phyloP scores from a whole-genome alignment of 306 rosid genomes.

The Dryas drummondii region DNA sequence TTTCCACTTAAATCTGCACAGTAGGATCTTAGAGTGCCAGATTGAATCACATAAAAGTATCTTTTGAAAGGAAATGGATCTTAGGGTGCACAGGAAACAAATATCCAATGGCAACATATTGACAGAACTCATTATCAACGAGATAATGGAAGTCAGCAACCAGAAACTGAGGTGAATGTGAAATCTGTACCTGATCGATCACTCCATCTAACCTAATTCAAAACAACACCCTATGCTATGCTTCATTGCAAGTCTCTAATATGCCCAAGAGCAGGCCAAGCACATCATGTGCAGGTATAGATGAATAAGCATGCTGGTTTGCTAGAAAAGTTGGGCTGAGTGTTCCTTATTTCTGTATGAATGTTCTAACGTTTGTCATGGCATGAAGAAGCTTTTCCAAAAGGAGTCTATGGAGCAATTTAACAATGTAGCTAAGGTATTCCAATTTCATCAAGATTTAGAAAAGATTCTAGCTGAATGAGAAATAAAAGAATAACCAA shows the following conservation, averaged over 20 bases:
- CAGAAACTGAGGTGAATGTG: neutral
- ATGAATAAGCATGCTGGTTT: neutral
- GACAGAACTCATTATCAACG: neutral
- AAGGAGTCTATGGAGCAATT: neutral
- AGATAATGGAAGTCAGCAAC: neutral
- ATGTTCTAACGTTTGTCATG: conserved; percentile 1
- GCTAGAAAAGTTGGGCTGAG: neutral
- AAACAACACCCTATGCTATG: neutral
- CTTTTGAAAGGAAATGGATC: neutral
- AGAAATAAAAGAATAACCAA: neutral
- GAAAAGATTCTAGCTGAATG: neutral
- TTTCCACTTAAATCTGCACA: neutral
- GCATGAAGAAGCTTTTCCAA: neutral
- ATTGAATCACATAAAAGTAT: neutral
- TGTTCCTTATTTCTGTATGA: neutral
- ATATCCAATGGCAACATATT: neutral
- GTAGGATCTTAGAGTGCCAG: too few species aligned
- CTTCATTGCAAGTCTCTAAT: neutral
- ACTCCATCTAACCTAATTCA: conserved; percentile 5
- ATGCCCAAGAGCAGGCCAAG: neutral
- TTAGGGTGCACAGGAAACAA: neutral
- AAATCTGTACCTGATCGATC: conserved; percentile 6
- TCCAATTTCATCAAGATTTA: neutral
- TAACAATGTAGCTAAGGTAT: neutral
- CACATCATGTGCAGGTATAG: neutral